Percentiles rank a stretch among this genome's conserved stretches.
Conservation (phyloP, 2,329 filamentous ascomycete genomes). For the Fusarium sp. region DNA sequence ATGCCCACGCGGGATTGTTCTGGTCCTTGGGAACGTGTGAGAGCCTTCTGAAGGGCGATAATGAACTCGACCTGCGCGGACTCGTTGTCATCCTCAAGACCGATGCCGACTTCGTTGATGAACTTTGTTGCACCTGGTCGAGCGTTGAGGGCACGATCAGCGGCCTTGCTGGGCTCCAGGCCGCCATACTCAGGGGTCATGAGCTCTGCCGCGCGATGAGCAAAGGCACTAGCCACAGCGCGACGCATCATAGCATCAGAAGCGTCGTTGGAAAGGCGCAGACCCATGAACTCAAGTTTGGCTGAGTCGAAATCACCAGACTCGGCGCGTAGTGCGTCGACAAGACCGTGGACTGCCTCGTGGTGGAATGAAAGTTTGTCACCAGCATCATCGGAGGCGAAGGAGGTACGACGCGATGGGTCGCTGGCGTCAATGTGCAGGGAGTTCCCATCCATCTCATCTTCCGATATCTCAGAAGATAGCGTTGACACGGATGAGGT, state of each 20-base stretch:
- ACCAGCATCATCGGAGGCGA: slow-evolving; percentile 78
- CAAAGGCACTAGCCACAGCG: slow-evolving; percentile 86
- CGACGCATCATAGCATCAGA: slow-evolving; percentile 89
- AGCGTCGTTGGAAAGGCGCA: slow-evolving; percentile 92
- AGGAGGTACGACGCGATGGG: slow-evolving; percentile 74
- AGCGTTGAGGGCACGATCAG: slow-evolving; percentile 68
- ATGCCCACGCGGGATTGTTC: slow-evolving; percentile 62
- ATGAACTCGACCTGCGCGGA: slow-evolving; percentile 89
- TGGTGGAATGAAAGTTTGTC: slow-evolving; percentile 75
- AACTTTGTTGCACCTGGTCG: slow-evolving; percentile 67
- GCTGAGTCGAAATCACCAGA: slow-evolving; percentile 82
- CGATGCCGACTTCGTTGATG: slow-evolving; percentile 69
- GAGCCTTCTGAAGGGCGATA: slow-evolving; percentile 82
- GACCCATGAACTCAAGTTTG: slow-evolving; percentile 90
- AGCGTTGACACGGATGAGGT: slow-evolving; percentile 68
- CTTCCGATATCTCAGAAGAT: slow-evolving; percentile 73
- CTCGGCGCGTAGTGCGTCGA: slow-evolving; percentile 83
- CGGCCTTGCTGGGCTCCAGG: slow-evolving; percentile 72
- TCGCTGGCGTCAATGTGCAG: slow-evolving; percentile 58
- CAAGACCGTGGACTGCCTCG: slow-evolving; percentile 87
- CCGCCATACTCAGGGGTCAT: slow-evolving; percentile 61
- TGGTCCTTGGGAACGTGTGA: slow-evolving; percentile 72
- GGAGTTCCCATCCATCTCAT: slow-evolving; percentile 75
- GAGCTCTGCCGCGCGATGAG: slow-evolving; percentile 81
- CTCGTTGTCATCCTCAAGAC: slow-evolving; percentile 64